phyloP scores from a whole-genome alignment of 1,284 basidiomycete species.

The Leccinum pachyderme region DNA sequence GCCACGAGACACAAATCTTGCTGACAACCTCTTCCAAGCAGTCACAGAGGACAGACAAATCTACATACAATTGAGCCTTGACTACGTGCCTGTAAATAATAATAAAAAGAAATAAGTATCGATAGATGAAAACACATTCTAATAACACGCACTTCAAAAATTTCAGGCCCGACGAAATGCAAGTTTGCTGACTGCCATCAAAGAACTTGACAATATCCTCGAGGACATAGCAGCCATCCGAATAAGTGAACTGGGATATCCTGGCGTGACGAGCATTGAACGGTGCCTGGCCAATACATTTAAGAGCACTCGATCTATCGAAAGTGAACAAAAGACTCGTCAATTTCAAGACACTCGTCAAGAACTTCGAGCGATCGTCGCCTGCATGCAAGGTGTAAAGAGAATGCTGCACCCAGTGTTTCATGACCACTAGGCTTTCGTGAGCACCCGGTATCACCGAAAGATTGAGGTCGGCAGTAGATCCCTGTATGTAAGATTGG shows the following conservation, averaged over 20 bases:
- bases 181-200: slow-evolving; percentile 9
- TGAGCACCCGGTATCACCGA: slow-evolving; percentile 37
- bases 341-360: slow-evolving; percentile 35
- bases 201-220: slow-evolving; percentile 34
- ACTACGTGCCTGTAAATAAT: slow-evolving; percentile 40
- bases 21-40: slow-evolving; percentile 44
- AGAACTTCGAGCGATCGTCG: slow-evolving; percentile 16
- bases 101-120: not conserved
- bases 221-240: slow-evolving; percentile 32
- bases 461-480: slow-evolving; percentile 33
- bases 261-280: slow-evolving; percentile 3
- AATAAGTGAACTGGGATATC: slow-evolving; percentile 7
- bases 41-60: slow-evolving; percentile 46
- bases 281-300: slow-evolving; percentile 17
- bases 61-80: slow-evolving; percentile 31
- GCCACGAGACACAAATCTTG: slow-evolving; percentile 36
- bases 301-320: slow-evolving; percentile 25
- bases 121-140: not conserved
- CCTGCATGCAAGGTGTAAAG: slow-evolving; percentile 28
- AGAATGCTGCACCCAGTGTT: slow-evolving; percentile 41
- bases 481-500: slow-evolving; percentile 37
- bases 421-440: slow-evolving; percentile 36
- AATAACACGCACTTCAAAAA: slow-evolving; percentile 19
- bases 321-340: slow-evolving; percentile 31
- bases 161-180: slow-evolving; percentile 31